These are phyloP conservation scores for Oenanthe javanica DNA, from an alignment of 140 eudicot species.

Conservation along the genomic window DNA sequence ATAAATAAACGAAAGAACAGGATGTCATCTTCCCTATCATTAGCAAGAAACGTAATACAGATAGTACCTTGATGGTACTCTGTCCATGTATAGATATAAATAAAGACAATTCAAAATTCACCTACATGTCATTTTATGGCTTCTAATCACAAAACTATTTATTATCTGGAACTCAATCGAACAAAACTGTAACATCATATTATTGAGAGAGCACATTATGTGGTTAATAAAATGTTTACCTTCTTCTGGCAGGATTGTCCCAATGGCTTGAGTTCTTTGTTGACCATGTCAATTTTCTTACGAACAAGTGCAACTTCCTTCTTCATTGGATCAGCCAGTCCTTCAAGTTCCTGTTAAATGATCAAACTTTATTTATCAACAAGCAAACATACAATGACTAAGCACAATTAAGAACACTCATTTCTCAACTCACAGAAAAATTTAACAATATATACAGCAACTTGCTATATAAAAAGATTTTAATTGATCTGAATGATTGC, in stretches of 20 bases:
- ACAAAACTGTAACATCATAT: not conserved
- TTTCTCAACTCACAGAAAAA: not conserved
- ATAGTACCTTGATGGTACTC: not conserved
- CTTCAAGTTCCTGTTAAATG: slow-evolving; percentile 68
- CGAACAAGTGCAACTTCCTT: slow-evolving; percentile 79
- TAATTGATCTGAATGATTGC: not conserved
- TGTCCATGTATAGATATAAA: not conserved
- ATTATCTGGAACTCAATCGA: not conserved
- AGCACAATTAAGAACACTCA: not conserved
- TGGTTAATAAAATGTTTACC: slow-evolving; percentile 24
- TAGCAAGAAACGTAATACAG: not conserved
- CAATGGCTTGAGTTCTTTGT: slow-evolving; percentile 86
- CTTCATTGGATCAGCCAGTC: slow-evolving; percentile 83
- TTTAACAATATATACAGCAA: not conserved
- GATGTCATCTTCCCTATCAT: not conserved
- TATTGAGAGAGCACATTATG: not conserved
- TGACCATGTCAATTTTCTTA: slow-evolving; percentile 77
- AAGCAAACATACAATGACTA: not conserved
- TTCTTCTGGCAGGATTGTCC: slow-evolving; percentile 90
- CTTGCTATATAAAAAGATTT: not conserved
- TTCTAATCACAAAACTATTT: not conserved
- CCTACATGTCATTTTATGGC: not conserved
- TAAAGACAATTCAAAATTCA: not conserved
- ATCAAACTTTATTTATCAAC: slow-evolving; percentile 4
- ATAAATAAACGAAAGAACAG: too few species aligned